These are phyloP conservation scores for Sporothrix globosa DNA, from an alignment of 2,329 filamentous ascomycete genomes.

Conservation along the genomic window DNA sequence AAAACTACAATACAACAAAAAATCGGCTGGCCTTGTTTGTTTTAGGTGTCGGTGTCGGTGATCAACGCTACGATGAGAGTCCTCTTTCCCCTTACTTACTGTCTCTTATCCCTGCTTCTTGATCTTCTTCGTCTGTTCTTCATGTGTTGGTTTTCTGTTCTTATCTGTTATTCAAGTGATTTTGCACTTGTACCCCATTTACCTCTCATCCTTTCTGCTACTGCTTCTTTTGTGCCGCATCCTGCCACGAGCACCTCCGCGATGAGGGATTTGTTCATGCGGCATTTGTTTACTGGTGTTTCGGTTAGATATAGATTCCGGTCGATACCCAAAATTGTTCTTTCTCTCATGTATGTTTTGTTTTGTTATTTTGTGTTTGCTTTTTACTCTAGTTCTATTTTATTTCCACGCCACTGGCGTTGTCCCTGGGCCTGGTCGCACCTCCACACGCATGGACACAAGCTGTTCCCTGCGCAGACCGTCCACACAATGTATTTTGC, in stretches of 20 bases:
- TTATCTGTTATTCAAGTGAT: not conserved
- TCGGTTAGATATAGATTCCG: not conserved
- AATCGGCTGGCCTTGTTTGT: not conserved
- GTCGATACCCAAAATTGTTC: not conserved
- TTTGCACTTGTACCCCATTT: not conserved
- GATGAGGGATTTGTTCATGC: not conserved
- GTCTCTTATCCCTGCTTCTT: not conserved
- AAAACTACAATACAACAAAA: not conserved
- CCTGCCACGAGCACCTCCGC: not conserved
- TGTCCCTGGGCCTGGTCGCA: not conserved
- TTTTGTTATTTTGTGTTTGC: not conserved
- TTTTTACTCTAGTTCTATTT: not conserved
- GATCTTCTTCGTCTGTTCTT: not conserved
- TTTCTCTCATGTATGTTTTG: not conserved
- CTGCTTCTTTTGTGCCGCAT: not conserved
- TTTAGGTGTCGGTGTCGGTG: not conserved
- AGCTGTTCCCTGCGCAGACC: not conserved
- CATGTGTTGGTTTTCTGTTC: too few species aligned
- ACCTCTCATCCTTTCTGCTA: not conserved
- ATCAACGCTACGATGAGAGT: not conserved
- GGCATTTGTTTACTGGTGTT: not conserved
- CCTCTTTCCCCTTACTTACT: not conserved
- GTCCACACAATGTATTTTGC: not conserved
- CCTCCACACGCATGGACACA: not conserved
- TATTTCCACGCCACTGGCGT: not conserved